Base-by-base conservation (phyloP, 202 grass and related monocot genomes). In the Dendrocalamus latiflorus region DNA sequence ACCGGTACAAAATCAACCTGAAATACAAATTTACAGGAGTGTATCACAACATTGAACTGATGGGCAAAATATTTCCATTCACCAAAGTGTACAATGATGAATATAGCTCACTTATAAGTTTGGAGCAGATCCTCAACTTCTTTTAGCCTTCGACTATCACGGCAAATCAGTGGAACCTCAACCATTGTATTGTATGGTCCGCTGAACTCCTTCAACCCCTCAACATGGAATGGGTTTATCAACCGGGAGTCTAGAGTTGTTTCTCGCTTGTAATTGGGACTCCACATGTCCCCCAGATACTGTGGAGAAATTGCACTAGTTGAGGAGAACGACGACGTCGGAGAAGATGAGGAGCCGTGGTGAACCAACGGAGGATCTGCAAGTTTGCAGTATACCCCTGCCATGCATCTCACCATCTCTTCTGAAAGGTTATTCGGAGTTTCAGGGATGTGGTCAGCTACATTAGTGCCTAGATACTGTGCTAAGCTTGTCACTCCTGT, bases 331-430 rank as follows among this genome's bases (percentile, higher is more conserved):
- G 93, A 99, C 4, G 96, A 99, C 1, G 89, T 76, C 2, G 91
- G 96, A 9, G 95, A 98, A 80, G 86, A 91, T 1, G 89, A 86
- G 13, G 83, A 88, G 44, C 80, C 89, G 15, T 93, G 89, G 80
- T 91, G 86, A 87, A 90, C 83, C 77, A 95, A 87, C 3, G 95
- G 91, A 75, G 95, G 93, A 66, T 95, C 91, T 22, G 91, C 84
- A 26, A 98, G 91, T 75, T 90, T 98, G 89, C 85, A 95, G 72
- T 88, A 95, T 38, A 93, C 75, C 50, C 85, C 91, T 18, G 89
- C 85, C 93, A 98, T 98, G 87, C 89, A 95, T 82, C 91, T 92
- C 65, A 98, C 95, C 90, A 98, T 91, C 74, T 95, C 89, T 66
- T 98, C 95, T 0, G 91, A 90, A 25, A 95, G 87, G 56, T 92